Evolutionary conservation across 2,329 filamentous ascomycete genomes (phyloP).

Genomic region (Aspergillus awamori): DNA sequence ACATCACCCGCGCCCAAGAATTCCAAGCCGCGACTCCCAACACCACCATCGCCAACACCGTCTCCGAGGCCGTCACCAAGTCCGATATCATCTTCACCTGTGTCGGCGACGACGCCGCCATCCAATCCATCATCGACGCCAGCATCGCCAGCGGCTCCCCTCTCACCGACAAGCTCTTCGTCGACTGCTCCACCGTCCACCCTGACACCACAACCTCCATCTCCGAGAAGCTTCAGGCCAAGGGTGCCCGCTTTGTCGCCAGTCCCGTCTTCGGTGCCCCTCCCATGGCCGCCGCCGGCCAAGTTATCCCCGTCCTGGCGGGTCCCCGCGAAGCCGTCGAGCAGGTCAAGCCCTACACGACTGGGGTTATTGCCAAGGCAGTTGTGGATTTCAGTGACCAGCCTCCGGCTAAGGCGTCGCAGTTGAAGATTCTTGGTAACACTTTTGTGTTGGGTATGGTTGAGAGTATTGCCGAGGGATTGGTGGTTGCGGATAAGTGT

Average conservation of each 20-base stretch:
- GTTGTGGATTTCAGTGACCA: background rate
- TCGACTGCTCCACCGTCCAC: constrained; percentile 5
- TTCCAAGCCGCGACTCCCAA: background rate
- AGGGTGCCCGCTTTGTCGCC: background rate
- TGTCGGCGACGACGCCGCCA: constrained; percentile 2
- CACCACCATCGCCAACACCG: background rate
- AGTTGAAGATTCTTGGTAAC: constrained; percentile 3
- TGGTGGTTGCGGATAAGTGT: constrained; percentile 16
- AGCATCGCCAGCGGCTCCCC: background rate
- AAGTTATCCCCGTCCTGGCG: constrained; percentile 2
- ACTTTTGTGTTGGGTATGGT: constrained; percentile 6
- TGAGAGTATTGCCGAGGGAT: background rate
- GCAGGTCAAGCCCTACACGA: background rate
- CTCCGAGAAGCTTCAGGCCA: background rate
- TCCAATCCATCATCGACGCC: background rate
- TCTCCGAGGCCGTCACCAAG: background rate
- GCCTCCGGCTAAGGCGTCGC: background rate
- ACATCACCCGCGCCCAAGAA: background rate
- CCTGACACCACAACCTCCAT: constrained; percentile 1
- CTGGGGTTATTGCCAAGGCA: background rate
- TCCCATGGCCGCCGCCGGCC: background rate
- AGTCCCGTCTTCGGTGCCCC: constrained; percentile 5
- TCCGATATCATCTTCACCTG: constrained; percentile 9
- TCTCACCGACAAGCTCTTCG: background rate
- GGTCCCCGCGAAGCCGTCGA: background rate